Conservation (phyloP, 2,329 filamentous ascomycete genomes). For the Xylariaceae sp. region DNA sequence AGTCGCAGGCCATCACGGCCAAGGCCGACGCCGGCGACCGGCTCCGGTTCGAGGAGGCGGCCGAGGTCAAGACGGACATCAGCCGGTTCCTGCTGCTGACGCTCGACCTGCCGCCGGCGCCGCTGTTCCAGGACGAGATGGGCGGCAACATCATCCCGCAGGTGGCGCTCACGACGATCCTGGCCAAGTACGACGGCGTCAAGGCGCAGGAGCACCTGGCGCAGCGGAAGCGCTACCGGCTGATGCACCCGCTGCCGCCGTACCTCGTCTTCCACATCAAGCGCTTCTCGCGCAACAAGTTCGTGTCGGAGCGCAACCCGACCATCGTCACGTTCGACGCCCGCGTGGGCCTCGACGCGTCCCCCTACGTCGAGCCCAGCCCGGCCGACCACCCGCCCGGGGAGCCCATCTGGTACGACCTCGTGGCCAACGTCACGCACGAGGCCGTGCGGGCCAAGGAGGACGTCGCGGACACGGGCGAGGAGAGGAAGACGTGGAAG, state of each 20-base stretch:
- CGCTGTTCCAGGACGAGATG: conserved; percentile 91
- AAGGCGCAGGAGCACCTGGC: conserved; percentile 83
- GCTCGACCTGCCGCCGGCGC: conserved; percentile 83
- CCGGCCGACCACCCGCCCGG: conserved; percentile 62
- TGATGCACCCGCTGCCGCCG: conserved; percentile 85
- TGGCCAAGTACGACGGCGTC: conserved; percentile 89
- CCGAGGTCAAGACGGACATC: conserved; percentile 68
- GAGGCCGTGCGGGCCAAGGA: conserved; percentile 73
- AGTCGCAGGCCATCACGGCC: conserved; percentile 89
- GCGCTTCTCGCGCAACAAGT: conserved; percentile 94
- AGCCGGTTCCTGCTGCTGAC: conserved; percentile 87
- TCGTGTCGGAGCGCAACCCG: conserved; percentile 90
- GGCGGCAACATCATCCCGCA: conserved; percentile 96
- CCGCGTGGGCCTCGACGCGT: conserved; percentile 72
- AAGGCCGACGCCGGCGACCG: conserved; percentile 83
- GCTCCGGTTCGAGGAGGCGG: conserved; percentile 87
- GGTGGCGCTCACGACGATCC: conserved; percentile 73
- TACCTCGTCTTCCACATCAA: conserved; percentile 94
- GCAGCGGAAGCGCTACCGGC: conserved; percentile 80
- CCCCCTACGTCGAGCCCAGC: conserved; percentile 86
- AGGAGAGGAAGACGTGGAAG: conserved; percentile 87
- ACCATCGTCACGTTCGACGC: conserved; percentile 97
- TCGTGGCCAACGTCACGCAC: conserved; percentile 91
- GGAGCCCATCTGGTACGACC: conserved; percentile 89
- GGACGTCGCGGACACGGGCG: conserved; percentile 83